Conservation (phyloP, 495 filamentous ascomycete species). For the Clohesyomyces aquaticus region DNA sequence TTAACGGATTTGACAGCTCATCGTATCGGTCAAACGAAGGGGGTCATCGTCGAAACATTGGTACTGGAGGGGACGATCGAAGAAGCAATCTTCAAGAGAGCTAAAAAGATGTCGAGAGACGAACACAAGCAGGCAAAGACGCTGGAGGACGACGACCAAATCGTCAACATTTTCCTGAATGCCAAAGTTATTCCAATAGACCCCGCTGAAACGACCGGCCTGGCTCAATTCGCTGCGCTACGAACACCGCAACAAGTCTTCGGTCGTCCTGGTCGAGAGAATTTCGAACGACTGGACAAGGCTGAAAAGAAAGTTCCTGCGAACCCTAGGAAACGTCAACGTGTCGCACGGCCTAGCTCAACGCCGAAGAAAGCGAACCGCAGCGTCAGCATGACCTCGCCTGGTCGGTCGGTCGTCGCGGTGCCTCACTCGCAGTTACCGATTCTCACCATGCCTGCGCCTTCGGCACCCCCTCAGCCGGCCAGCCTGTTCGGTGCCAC, state of each 20-base stretch:
- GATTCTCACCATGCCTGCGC: not conserved
- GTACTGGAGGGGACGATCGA: constrained; percentile 76
- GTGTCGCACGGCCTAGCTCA: not conserved
- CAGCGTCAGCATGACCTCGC: not conserved
- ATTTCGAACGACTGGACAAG: constrained; percentile 25
- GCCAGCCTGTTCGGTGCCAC: not conserved
- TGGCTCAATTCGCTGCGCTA: constrained; percentile 61
- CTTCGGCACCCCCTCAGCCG: not conserved
- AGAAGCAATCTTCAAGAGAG: constrained; percentile 75
- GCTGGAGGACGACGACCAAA: constrained; percentile 74
- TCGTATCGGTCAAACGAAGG: constrained; percentile 79
- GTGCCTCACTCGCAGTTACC: constrained; percentile 3
- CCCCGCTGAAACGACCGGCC: constrained; percentile 49
- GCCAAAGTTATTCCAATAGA: constrained; percentile 66
- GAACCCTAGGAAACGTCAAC: constrained; percentile 11
- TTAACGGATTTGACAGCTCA: constrained; percentile 55
- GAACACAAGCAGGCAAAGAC: constrained; percentile 72
- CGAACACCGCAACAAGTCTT: constrained; percentile 62
- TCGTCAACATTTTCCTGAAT: constrained; percentile 78
- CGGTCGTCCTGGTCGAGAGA: constrained; percentile 46
- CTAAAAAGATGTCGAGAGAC: constrained; percentile 74
- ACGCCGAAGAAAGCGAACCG: not conserved
- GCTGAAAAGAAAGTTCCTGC: constrained; percentile 14
- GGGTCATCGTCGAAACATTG: constrained; percentile 85
- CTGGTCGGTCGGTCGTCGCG: not conserved